A percentile compares a stretch with the other conserved stretches of the same genome.
phyloP scores from a whole-genome alignment of 2,329 filamentous ascomycete species.

The Didymella segeticola region DNA sequence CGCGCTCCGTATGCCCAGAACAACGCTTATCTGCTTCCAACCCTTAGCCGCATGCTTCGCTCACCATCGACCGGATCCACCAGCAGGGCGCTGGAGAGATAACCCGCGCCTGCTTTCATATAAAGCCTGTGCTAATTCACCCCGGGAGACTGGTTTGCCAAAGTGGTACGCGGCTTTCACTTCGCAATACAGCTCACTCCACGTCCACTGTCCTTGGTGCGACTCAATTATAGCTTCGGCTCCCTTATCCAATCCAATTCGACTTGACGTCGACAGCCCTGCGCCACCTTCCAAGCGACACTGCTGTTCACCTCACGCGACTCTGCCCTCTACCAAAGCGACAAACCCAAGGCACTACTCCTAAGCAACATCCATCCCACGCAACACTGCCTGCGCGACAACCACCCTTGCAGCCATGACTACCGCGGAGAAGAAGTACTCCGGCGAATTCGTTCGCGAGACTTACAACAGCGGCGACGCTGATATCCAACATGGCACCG shows the following conservation, averaged over 20 bases:
- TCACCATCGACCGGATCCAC: constrained; percentile 34
- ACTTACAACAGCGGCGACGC: constrained; percentile 25
- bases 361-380: constrained; percentile 11
- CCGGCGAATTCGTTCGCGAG: constrained; percentile 39
- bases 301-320: constrained; percentile 12
- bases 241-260: constrained; percentile 21
- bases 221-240: constrained; percentile 32
- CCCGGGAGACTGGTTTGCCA: constrained; percentile 10
- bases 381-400: constrained; percentile 29
- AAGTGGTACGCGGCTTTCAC: constrained; percentile 25
- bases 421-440: constrained; percentile 41
- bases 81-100: constrained; percentile 25
- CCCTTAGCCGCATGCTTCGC: constrained; percentile 24
- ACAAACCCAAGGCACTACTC: constrained; percentile 3
- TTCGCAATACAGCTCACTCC: constrained; percentile 17
- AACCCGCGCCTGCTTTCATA: constrained; percentile 33
- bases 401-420: constrained; percentile 37
- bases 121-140: constrained; percentile 34
- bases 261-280: constrained; percentile 15
- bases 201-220: constrained; percentile 33
- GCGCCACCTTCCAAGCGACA: constrained; percentile 27
- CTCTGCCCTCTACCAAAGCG: constrained; percentile 13
- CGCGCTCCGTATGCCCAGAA: constrained; percentile 24
- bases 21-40: constrained; percentile 21
- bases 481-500: constrained; percentile 38